A percentile compares a stretch with the other conserved stretches of the same genome.
Conservation (phyloP, 768 basidiomycete species). For the Fomitopsis pulvina region DNA sequence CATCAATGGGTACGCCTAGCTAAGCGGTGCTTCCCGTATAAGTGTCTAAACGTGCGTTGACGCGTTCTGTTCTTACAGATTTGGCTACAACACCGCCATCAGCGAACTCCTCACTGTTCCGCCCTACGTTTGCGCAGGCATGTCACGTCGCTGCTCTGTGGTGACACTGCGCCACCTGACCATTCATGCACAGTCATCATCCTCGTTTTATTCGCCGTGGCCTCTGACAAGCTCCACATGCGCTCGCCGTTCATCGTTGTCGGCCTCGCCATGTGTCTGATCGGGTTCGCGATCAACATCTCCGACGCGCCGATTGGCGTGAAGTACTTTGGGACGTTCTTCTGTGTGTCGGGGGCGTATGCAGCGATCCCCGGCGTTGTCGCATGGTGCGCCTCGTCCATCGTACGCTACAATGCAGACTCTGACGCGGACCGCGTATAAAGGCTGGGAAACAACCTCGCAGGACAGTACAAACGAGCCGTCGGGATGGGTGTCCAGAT, state of each 20-base stretch:
- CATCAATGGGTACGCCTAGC: conserved; percentile 35
- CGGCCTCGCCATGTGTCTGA: conserved; percentile 42
- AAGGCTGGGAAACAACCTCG: conserved; percentile 51
- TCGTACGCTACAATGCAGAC: background rate
- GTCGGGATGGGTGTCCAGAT: conserved; percentile 66
- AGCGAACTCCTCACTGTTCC: conserved; percentile 63
- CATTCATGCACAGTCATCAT: conserved; percentile 35
- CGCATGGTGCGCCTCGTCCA: conserved; percentile 35
- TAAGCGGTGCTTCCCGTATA: background rate
- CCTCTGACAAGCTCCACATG: conserved; percentile 47
- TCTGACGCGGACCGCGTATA: background rate
- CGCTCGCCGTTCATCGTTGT: conserved; percentile 54
- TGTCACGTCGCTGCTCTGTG: conserved; percentile 13
- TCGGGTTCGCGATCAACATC: conserved; percentile 62
- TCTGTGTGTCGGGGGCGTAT: conserved; percentile 59
- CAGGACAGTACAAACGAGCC: conserved; percentile 65
- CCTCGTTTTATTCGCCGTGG: conserved; percentile 44
- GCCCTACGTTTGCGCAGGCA: conserved; percentile 59
- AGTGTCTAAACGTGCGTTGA: too few species aligned
- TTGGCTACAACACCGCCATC: conserved; percentile 49
- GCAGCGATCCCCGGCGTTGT: conserved; percentile 52
- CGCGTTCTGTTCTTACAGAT: conserved; percentile 28
- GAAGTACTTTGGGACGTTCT: conserved; percentile 71
- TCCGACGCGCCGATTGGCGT: conserved; percentile 41
- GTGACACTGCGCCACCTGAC: background rate